phyloP scores from a whole-genome alignment of 2,329 filamentous ascomycete species.

The Verticillium nubilum region DNA sequence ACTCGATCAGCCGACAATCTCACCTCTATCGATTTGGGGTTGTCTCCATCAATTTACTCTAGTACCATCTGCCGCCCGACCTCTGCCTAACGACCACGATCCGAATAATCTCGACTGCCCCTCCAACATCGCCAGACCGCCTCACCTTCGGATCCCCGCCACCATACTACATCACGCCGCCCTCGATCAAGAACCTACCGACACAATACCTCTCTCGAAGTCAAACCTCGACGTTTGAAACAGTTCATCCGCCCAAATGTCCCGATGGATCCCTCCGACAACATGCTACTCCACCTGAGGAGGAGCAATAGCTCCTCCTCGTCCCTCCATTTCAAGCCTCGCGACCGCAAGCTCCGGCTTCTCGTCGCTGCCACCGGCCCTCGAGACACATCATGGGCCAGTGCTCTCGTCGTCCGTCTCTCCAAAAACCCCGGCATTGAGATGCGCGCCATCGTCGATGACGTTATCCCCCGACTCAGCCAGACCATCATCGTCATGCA shows the following conservation, averaged over 20 bases:
- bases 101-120: background rate
- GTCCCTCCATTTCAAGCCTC: conserved; percentile 27
- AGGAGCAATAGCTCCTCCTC: conserved; percentile 24
- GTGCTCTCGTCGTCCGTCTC: conserved; percentile 60
- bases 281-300: conserved; percentile 3
- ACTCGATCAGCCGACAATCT: background rate
- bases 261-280: conserved; percentile 2
- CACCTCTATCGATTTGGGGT: background rate
- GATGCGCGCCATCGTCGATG: conserved; percentile 58
- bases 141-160: background rate
- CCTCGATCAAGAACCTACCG: background rate
- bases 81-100: background rate
- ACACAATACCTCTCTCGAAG: background rate
- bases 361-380: conserved; percentile 62
- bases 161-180: background rate
- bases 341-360: conserved; percentile 48
- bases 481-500: conserved; percentile 58
- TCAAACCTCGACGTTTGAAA: background rate
- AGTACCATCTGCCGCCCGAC: background rate
- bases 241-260: background rate
- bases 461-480: conserved; percentile 56
- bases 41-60: background rate
- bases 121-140: background rate
- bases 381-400: conserved; percentile 59
- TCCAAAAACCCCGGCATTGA: conserved; percentile 60